A percentile compares a stretch with the other conserved stretches of the same genome.
phyloP scores from a whole-genome alignment of 2,329 filamentous ascomycete genomes.

The Penicillium crustosum region DNA sequence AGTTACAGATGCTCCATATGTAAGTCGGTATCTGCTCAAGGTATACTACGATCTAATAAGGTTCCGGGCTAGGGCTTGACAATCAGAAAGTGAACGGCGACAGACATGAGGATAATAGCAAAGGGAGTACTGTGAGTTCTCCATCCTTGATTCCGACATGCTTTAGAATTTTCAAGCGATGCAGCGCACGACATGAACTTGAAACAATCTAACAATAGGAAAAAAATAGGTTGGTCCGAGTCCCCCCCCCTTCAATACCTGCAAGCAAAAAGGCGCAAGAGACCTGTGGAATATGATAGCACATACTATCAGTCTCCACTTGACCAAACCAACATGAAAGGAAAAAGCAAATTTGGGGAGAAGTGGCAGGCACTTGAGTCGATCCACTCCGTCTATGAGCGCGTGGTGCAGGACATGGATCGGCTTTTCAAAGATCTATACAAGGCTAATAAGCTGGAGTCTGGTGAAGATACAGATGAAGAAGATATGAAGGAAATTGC shows the following conservation, averaged over 20 bases:
- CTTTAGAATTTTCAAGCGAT: no score
- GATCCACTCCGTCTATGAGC: background rate
- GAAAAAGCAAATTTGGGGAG: background rate
- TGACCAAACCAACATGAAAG: background rate
- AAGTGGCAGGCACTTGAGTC: background rate
- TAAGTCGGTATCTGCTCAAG: background rate
- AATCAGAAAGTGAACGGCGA: no score
- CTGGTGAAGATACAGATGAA: no score
- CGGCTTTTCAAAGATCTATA: background rate
- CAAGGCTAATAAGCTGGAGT: background rate
- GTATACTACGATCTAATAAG: no score
- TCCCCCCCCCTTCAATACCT: background rate
- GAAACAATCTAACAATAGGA: no score
- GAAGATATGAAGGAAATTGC: no score
- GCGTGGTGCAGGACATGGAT: background rate
- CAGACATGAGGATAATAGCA: no score
- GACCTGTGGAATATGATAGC: background rate
- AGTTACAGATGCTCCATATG: background rate
- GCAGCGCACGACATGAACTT: no score
- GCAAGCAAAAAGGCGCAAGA: background rate
- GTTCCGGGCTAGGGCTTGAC: no score
- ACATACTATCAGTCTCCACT: background rate
- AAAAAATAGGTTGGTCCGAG: background rate
- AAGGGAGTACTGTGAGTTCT: no score
- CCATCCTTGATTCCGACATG: no score